These are phyloP conservation scores for Chrysoporthe puriensis DNA, from an alignment of 2,329 filamentous ascomycete genomes.

Conservation along the genomic window DNA sequence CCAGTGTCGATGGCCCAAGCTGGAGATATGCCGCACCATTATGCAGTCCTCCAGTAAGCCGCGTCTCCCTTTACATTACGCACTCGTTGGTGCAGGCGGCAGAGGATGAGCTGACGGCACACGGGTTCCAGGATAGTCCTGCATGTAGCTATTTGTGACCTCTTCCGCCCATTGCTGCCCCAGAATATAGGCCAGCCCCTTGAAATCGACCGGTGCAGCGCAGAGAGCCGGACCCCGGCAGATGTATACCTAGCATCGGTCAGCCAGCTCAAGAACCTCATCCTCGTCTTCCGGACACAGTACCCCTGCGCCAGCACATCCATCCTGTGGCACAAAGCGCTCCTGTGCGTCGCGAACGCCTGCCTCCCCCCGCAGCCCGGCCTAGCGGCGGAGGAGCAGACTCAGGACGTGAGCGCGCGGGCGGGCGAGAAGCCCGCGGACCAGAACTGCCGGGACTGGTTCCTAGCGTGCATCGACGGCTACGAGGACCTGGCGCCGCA, in stretches of 20 bases:
- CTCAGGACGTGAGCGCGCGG: not conserved
- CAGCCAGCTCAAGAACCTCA: constrained; percentile 31
- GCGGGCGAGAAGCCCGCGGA: constrained; percentile 24
- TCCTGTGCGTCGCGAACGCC: constrained; percentile 37
- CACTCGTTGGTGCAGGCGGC: too few relatives aligned
- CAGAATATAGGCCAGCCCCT: not conserved
- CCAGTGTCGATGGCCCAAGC: constrained; percentile 19
- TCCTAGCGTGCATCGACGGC: constrained; percentile 35
- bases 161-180: constrained; percentile 29
- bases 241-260: constrained; percentile 29
- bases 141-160: constrained; percentile 28
- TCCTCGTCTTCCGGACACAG: constrained; percentile 25
- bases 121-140: constrained; percentile 20
- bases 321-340: constrained; percentile 36
- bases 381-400: not conserved
- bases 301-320: constrained; percentile 27
- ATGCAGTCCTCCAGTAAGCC: constrained; percentile 29
- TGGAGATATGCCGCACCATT: constrained; percentile 19
- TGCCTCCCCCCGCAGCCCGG: constrained; percentile 10
- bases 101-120: not conserved
- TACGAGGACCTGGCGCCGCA: constrained; percentile 34
- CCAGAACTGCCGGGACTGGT: constrained; percentile 33
- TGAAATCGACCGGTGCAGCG: constrained; percentile 5
- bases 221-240: constrained; percentile 5
- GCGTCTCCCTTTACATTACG: too few relatives aligned